A percentile compares a stretch with the other conserved stretches of the same genome.
phyloP scores from a whole-genome alignment of 805 yeast species.

The Hanseniaspora nectarophila region DNA sequence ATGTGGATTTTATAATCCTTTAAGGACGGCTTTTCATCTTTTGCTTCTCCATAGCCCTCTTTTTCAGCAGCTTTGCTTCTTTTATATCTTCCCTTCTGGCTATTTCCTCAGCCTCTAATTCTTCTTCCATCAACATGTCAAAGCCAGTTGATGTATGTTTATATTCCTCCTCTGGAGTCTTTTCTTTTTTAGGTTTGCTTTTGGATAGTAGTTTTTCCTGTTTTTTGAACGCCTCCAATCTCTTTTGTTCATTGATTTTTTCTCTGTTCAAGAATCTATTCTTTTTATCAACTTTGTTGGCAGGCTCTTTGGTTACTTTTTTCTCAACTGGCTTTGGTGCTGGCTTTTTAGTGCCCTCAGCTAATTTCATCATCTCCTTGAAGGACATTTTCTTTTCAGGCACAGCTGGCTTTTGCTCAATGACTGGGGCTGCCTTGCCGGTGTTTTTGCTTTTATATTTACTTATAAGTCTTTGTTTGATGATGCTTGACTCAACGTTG shows the following conservation, averaged over 20 bases:
- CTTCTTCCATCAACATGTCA: slow-evolving; percentile 77
- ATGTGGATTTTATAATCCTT: slow-evolving; percentile 1
- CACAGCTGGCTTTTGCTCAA: not conserved
- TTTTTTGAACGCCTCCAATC: not conserved
- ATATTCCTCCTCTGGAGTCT: slow-evolving; percentile 28
- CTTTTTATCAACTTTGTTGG: not conserved
- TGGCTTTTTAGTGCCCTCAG: slow-evolving; percentile 31
- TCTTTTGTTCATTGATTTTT: not conserved
- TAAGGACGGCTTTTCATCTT: not conserved
- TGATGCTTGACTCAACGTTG: slow-evolving; percentile 7
- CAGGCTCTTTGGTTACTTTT: not conserved
- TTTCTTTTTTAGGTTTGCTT: not conserved
- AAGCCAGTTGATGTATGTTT: slow-evolving; percentile 95
- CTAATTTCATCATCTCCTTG: slow-evolving; percentile 47
- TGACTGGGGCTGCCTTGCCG: not conserved
- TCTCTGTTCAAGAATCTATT: slow-evolving; percentile 11
- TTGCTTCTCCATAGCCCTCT: slow-evolving; percentile 35
- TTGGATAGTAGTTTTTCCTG: not conserved
- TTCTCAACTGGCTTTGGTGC: not conserved
- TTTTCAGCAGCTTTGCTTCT: slow-evolving; percentile 53
- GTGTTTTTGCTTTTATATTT: slow-evolving; percentile 14
- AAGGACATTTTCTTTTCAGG: slow-evolving; percentile 39
- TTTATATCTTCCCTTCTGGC: slow-evolving; percentile 67
- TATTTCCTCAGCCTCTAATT: slow-evolving; percentile 41
- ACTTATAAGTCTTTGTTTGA: not conserved